Conservation (phyloP, 2,329 filamentous ascomycete species). For the Aurifilum marmelostoma region DNA sequence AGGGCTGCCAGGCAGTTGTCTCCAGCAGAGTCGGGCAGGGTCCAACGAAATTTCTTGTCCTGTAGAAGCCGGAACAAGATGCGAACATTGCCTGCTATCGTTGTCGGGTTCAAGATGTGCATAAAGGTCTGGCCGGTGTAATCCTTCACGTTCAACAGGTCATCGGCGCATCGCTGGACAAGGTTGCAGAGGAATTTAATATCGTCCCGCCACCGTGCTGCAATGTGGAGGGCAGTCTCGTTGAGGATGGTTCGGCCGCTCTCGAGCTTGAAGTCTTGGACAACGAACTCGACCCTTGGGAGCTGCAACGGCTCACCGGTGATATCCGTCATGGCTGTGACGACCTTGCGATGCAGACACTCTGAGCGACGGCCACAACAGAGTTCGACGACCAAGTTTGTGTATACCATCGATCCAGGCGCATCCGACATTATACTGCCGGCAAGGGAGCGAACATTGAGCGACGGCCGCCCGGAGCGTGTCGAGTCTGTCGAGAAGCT, state of each 20-base stretch:
- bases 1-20: constrained; percentile 5
- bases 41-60: constrained; percentile 9
- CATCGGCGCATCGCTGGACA: not conserved
- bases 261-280: not conserved
- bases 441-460: not conserved
- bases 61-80: constrained; percentile 8
- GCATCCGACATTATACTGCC: not conserved
- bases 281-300: not conserved
- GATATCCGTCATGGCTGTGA: constrained; percentile 6
- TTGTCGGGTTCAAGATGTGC: not conserved
- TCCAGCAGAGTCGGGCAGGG: not conserved
- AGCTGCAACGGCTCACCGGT: constrained; percentile 1
- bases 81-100: not conserved
- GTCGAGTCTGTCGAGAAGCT: constrained; percentile 7
- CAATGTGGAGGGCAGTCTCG: constrained; percentile 11
- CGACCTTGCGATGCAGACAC: constrained; percentile 10
- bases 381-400: constrained; percentile 3
- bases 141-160: constrained; percentile 7
- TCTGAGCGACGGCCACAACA: constrained; percentile 4
- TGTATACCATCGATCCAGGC: constrained; percentile 3
- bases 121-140: constrained; percentile 1
- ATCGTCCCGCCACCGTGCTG: constrained; percentile 5
- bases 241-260: constrained; percentile 7
- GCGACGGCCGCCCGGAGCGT: not conserved
- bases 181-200: not conserved